These are phyloP conservation scores for Blastobotrys petasosporus DNA, from an alignment of 1,139 yeast species.

Conservation along the genomic window DNA sequence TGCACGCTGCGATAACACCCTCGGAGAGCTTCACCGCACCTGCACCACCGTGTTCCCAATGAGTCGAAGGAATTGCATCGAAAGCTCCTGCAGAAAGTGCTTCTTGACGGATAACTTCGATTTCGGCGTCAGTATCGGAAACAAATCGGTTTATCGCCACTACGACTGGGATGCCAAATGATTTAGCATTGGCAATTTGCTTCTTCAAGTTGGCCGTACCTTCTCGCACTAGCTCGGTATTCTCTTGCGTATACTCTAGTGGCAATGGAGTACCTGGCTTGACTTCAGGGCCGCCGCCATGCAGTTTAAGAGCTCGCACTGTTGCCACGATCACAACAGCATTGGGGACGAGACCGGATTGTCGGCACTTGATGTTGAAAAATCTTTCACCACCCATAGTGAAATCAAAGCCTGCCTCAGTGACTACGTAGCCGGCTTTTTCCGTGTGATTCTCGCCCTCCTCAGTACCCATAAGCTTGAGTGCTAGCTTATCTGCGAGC, in stretches of 20 bases:
- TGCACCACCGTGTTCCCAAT: conserved; percentile 97
- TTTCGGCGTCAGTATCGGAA: conserved; percentile 78
- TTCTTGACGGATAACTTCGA: conserved; percentile 74
- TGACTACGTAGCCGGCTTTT: conserved; percentile 85
- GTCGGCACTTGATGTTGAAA: conserved; percentile 91
- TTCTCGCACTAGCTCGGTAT: conserved; percentile 69
- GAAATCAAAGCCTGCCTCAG: conserved; percentile 98
- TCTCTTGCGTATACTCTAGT: conserved; percentile 77
- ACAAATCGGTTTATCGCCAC: conserved; percentile 94
- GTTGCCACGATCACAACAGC: conserved; percentile 95
- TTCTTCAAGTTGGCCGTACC: conserved; percentile 91
- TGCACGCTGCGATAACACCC: conserved; percentile 74
- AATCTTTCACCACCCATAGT: conserved; percentile 99
- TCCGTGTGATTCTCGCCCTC: conserved; percentile 48
- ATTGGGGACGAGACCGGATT: conserved; percentile 87
- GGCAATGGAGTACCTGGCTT: conserved; percentile 93
- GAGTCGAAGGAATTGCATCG: conserved; percentile 91
- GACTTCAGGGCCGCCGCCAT: conserved; percentile 98
- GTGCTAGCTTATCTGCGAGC: conserved; percentile 90
- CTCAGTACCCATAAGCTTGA: conserved; percentile 80
- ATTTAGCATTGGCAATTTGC: conserved; percentile 81
- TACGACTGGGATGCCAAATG: conserved; percentile 87
- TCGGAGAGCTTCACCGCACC: conserved; percentile 88
- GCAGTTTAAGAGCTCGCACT: conserved; percentile 92
- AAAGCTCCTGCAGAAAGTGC: conserved; percentile 90